Percentiles rank a stretch among this genome's conserved stretches.
These are phyloP conservation scores for Phialemonium atrogriseum DNA, from an alignment of 2,329 filamentous ascomycete species.

Conservation along the genomic window DNA sequence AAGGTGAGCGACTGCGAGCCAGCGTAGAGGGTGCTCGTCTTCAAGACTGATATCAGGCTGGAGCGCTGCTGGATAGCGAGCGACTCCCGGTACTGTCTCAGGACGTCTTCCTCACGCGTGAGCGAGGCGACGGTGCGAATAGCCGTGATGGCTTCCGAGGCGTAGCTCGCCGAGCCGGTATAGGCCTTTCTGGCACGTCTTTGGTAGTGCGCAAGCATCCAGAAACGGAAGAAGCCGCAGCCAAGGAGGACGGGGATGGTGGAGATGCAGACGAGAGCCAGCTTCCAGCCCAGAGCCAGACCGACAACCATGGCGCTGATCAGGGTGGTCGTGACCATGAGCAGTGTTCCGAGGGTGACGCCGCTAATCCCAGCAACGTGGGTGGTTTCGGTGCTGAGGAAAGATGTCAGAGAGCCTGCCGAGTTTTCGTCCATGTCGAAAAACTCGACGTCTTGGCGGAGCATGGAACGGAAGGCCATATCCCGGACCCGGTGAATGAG, in stretches of 20 bases:
- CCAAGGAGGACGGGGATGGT: conserved; percentile 29
- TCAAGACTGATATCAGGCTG: conserved; percentile 65
- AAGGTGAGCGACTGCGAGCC: conserved; percentile 78
- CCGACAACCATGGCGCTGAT: conserved; percentile 55
- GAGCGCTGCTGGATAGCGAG: conserved; percentile 58
- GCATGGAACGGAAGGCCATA: conserved; percentile 73
- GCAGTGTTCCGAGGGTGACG: conserved; percentile 75
- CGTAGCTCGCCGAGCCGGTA: conserved; percentile 72
- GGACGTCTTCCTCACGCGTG: conserved; percentile 77
- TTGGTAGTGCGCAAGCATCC: conserved; percentile 61
- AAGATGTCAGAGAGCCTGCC: conserved; percentile 78
- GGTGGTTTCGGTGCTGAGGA: conserved; percentile 83
- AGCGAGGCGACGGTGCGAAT: conserved; percentile 91
- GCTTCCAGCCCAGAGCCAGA: conserved; percentile 33
- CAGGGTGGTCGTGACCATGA: conserved; percentile 74
- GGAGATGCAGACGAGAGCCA: conserved; percentile 32
- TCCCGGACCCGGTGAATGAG: conserved; percentile 78
- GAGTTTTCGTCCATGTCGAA: conserved; percentile 89
- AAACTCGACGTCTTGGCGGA: conserved; percentile 87
- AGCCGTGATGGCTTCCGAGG: conserved; percentile 86
- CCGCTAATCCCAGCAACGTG: conserved; percentile 84
- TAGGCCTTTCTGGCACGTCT: conserved; percentile 72
- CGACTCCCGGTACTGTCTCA: conserved; percentile 58
- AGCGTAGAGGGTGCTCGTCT: conserved; percentile 73
- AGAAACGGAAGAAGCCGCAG: conserved; percentile 50